Evolutionary conservation across 2,329 filamentous ascomycete species (phyloP), one percentile per base, ranked within the genome.

Genomic region (Fusarium equiseti): DNA sequence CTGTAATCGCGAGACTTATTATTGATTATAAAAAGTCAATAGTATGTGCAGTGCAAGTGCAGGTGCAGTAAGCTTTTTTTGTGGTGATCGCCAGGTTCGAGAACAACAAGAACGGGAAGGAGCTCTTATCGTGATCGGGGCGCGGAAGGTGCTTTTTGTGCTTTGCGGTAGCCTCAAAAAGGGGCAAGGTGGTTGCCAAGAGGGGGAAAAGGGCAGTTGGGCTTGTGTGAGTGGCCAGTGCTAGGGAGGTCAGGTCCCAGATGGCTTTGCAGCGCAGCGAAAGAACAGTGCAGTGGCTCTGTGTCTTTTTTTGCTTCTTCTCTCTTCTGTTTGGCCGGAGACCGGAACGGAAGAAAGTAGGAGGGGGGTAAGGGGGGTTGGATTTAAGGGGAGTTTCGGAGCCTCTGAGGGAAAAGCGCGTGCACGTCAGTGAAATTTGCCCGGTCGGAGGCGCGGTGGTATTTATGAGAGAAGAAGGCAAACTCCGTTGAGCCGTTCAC

Each of bases 361-460:
- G 51, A 48, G 57, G 53, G 48, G 66, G 72, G 59, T 63, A 62
- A 38, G 65, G 66, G 70, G 73, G 70, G 69, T 75, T 59, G 70
- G 66, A 60, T 68, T 73, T 77, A 79, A 77, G 77, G 77, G 61
- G 53, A 66, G 61, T 79, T 80, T 80, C 78, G 61, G 53, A 66
- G 63, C 79, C 80, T 80, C 78, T 76, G 79, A 81, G 77, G 73
- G 79, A 79, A 82, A 82, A 82, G 80, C 81, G 81, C 81, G 81
- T 82, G 80, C 81, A 83, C 80, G 80, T 82, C 81, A 81, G 79
- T 82, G 73, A 78, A 77, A 76, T 81, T 80, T 79, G 76, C 72
- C 79, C 77, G 80, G 79, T 79, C 76, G 81, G 81, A 81, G 80
- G 81, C 80, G 81, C 80, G 75, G 78, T 81, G 79, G 79, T 82